These are phyloP conservation scores for Umbelopsis isabellina DNA, from an alignment of 192 early-diverging fungal genomes.

Conservation along the genomic window DNA sequence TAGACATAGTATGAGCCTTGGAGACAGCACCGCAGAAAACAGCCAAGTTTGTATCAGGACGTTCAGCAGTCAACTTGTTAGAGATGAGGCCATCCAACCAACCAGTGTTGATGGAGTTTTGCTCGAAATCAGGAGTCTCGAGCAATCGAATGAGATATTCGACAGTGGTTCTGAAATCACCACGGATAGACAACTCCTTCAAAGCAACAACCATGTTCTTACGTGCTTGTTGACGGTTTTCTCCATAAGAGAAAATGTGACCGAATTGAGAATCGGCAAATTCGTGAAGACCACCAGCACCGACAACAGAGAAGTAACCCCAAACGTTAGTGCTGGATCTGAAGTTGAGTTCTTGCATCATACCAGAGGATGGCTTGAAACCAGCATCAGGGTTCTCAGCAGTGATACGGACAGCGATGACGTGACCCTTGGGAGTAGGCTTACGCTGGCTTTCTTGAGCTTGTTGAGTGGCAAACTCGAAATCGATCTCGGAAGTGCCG, in stretches of 20 bases:
- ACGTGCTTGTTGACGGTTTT: conserved; percentile 88
- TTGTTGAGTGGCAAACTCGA: conserved; percentile 81
- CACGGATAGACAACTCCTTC: conserved; percentile 97
- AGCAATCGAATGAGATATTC: conserved; percentile 95
- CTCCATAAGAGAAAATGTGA: conserved; percentile 97
- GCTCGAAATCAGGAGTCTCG: conserved; percentile 86
- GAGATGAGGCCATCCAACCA: conserved; percentile 97
- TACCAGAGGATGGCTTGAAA: conserved; percentile 97
- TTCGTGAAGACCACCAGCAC: conserved; percentile 95
- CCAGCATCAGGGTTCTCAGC: conserved; percentile 99
- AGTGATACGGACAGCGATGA: conserved; percentile 97
- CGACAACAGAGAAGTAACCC: conserved; percentile 99
- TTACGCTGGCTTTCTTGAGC: conserved; percentile 86
- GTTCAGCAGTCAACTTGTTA: conserved; percentile 85
- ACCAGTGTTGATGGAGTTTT: conserved; percentile 91
- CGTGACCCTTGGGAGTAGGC: conserved; percentile 94
- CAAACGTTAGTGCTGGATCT: conserved; percentile 94
- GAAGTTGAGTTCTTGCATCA: conserved; percentile 98
- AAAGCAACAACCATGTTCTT: conserved; percentile 97
- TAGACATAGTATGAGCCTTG: conserved; percentile 76
- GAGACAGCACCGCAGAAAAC: conserved; percentile 92
- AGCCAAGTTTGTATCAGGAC: conserved; percentile 87
- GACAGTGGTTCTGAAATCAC: conserved; percentile 97
- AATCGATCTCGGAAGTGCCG: conserved; percentile 89
- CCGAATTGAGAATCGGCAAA: conserved; percentile 99